These are phyloP conservation scores for Drechslera avenae DNA, from an alignment of 2,329 filamentous ascomycete genomes.

Conservation along the genomic window DNA sequence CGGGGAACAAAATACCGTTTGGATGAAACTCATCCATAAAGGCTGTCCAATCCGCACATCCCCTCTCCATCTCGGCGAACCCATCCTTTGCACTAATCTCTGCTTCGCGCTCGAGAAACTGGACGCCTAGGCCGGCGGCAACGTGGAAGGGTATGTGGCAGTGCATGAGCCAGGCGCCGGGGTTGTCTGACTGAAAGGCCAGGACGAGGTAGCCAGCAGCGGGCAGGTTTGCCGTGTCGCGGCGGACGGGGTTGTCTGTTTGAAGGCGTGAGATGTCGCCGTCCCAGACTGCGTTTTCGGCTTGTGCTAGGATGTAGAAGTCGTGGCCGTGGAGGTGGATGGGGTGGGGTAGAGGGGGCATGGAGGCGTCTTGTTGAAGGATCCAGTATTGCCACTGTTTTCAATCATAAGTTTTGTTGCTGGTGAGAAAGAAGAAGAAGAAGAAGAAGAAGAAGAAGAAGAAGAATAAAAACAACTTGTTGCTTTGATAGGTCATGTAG, in stretches of 20 bases:
- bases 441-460: too few species aligned
- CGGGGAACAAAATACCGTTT: slow-evolving; percentile 21
- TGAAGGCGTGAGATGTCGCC: slow-evolving; percentile 40
- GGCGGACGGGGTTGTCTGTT: slow-evolving; percentile 42
- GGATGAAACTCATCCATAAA: slow-evolving; percentile 9
- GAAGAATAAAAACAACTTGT: too few species aligned
- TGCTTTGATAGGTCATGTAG: too few species aligned
- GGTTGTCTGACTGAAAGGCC: slow-evolving; percentile 47
- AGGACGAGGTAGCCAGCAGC: slow-evolving; percentile 42
- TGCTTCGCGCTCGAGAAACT: slow-evolving; percentile 56
- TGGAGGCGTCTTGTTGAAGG: slow-evolving; percentile 46
- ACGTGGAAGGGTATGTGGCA: slow-evolving; percentile 49
- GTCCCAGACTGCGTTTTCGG: slow-evolving; percentile 32
- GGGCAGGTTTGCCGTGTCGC: slow-evolving; percentile 46
- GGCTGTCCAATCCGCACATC: slow-evolving; percentile 34
- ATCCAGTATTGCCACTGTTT: slow-evolving; percentile 52
- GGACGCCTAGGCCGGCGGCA: slow-evolving; percentile 53
- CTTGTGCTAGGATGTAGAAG: slow-evolving; percentile 47
- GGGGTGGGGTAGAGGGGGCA: slow-evolving; percentile 44
- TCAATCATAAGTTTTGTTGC: background rate
- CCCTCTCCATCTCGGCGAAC: slow-evolving; percentile 28
- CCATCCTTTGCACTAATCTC: slow-evolving; percentile 32
- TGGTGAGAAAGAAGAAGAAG: too few species aligned
- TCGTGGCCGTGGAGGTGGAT: slow-evolving; percentile 53
- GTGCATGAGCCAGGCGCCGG: slow-evolving; percentile 48